These are phyloP conservation scores for Orbilia quercus DNA, from an alignment of 2,329 filamentous ascomycete genomes.

Conservation along the genomic window DNA sequence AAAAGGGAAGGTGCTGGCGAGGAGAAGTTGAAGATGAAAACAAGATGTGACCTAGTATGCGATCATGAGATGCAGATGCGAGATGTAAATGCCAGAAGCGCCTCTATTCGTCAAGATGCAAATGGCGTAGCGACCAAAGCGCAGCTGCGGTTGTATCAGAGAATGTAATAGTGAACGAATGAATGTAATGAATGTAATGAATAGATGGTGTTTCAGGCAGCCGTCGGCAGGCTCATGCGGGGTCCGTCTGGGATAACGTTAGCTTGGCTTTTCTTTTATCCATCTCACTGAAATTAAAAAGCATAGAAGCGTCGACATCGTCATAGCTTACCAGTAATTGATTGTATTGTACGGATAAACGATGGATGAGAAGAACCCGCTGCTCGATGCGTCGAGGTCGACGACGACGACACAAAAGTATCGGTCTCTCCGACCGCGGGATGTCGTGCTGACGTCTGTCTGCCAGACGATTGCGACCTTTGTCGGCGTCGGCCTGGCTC, in stretches of 20 bases:
- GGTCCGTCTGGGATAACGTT: not conserved
- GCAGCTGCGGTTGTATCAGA: constrained; percentile 2
- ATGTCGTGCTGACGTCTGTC: constrained; percentile 3
- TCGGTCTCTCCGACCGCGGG: constrained; percentile 6
- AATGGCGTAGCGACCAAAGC: constrained; percentile 49
- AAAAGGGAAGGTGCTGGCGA: not conserved
- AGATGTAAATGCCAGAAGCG: not conserved
- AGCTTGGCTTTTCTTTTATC: not conserved
- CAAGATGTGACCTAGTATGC: too few species aligned
- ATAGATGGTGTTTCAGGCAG: constrained; percentile 15
- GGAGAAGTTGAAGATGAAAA: not conserved
- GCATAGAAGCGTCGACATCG: too few species aligned
- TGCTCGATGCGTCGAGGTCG: not conserved
- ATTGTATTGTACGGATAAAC: not conserved
- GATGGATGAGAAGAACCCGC: constrained; percentile 1
- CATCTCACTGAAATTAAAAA: too few species aligned
- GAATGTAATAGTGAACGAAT: too few species aligned
- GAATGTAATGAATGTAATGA: too few species aligned
- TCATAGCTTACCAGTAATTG: too few species aligned
- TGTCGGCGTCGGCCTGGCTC: constrained; percentile 10
- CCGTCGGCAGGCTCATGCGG: constrained; percentile 8
- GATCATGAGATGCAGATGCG: too few species aligned
- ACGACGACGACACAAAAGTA: not conserved
- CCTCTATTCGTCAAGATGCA: not conserved
- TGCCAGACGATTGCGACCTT: constrained; percentile 20